Evolutionary conservation across 495 filamentous ascomycete genomes (phyloP).

Genomic region (Niebla homalea): DNA sequence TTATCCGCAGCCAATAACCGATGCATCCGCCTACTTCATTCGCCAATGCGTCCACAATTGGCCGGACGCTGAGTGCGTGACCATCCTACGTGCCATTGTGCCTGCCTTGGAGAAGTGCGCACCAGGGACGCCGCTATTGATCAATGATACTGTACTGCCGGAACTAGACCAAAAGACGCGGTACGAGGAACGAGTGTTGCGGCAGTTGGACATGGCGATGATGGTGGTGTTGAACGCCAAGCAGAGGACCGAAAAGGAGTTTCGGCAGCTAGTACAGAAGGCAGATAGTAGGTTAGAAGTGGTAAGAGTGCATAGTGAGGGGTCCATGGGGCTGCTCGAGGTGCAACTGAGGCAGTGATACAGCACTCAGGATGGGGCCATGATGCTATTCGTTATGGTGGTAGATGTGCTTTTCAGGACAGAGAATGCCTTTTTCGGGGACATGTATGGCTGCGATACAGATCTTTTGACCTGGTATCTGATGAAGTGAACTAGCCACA

Average conservation of each 20-base stretch:
- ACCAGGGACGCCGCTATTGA: conserved; percentile 18
- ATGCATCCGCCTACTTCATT: too few species aligned
- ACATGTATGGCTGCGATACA: too few species aligned
- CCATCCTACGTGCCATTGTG: conserved; percentile 16
- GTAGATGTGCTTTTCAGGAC: too few species aligned
- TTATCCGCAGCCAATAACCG: too few species aligned
- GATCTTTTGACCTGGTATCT: too few species aligned
- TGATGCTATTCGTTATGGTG: too few species aligned
- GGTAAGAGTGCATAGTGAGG: conserved; percentile 4
- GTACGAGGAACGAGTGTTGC: conserved; percentile 1
- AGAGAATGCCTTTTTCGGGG: too few species aligned
- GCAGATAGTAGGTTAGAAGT: conserved; percentile 20
- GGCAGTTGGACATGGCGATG: conserved; percentile 22
- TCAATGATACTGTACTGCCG: conserved; percentile 24
- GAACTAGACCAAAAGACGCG: background rate
- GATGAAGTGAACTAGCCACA: too few species aligned
- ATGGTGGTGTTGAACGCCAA: conserved; percentile 18
- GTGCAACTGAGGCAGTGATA: too few species aligned
- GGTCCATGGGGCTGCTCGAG: too few species aligned
- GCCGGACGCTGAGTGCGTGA: conserved; percentile 16
- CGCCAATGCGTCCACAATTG: too few species aligned
- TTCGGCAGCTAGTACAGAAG: conserved; percentile 16
- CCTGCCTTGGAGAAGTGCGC: conserved; percentile 18
- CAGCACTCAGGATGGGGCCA: too few species aligned
- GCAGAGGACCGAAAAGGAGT: conserved; percentile 22